phyloP scores from a whole-genome alignment of 2,329 filamentous ascomycete species.

The Pseudocercospora crystallina region DNA sequence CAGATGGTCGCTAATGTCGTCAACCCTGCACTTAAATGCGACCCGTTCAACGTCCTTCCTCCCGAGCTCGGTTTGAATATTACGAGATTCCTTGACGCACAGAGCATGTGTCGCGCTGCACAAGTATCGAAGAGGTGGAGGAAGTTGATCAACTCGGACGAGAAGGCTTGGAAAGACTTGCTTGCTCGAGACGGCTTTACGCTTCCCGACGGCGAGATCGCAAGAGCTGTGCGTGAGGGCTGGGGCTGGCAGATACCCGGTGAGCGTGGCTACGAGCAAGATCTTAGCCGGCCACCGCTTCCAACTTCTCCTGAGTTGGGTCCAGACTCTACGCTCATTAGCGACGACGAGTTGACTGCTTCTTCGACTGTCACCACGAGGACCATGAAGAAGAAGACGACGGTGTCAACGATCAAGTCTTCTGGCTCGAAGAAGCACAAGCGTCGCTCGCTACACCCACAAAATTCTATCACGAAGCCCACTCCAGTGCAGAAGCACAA shows the following conservation, averaged over 20 bases:
- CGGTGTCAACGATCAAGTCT: conserved; percentile 18
- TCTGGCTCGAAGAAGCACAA: conserved; percentile 53
- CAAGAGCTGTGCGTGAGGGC: conserved; percentile 81
- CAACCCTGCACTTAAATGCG: conserved; percentile 90
- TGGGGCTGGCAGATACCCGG: conserved; percentile 95
- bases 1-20: conserved; percentile 88
- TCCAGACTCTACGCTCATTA: conserved; percentile 21
- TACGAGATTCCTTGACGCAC: conserved; percentile 79
- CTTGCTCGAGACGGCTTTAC: conserved; percentile 81
- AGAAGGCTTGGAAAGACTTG: conserved; percentile 92
- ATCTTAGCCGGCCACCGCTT: conserved; percentile 62
- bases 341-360: conserved; percentile 34
- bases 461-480: conserved; percentile 42
- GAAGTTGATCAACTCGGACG: conserved; percentile 84
- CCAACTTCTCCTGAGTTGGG: conserved; percentile 22
- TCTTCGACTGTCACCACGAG: conserved; percentile 27
- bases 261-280: conserved; percentile 71
- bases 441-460: conserved; percentile 35
- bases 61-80: conserved; percentile 85
- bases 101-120: conserved; percentile 83
- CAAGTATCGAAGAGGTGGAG: conserved; percentile 96
- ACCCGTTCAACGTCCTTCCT: conserved; percentile 82
- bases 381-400: conserved; percentile 26
- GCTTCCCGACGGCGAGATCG: conserved; percentile 77
- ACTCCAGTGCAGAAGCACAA: conserved; percentile 37